Evolutionary conservation across 1,284 basidiomycete genomes (phyloP).

Genomic region (Waitea zeae): DNA sequence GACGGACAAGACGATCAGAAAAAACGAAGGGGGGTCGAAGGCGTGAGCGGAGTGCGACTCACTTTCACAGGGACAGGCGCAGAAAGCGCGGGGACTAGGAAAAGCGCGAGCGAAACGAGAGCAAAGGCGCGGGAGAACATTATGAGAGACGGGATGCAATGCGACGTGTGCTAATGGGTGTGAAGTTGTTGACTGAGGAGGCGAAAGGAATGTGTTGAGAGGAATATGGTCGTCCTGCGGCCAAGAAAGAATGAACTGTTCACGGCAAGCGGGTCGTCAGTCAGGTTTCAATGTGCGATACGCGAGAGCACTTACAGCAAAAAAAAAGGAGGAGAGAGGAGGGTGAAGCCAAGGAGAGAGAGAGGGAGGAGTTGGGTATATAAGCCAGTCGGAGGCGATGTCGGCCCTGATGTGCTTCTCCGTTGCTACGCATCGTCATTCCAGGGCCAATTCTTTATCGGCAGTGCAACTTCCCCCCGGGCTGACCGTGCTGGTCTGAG

Average conservation of each 20-base stretch:
- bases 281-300: neutral
- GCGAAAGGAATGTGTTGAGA: conserved; percentile 13
- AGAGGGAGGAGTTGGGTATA: too few relatives aligned
- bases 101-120: conserved; percentile 21
- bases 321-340: too few relatives aligned
- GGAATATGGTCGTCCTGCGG: conserved; percentile 22
- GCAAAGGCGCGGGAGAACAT: conserved; percentile 27
- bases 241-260: conserved; percentile 8
- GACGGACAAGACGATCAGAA: conserved; percentile 1
- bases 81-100: conserved; percentile 27
- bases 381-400: too few relatives aligned
- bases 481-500: too few relatives aligned
- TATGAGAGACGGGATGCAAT: conserved; percentile 13
- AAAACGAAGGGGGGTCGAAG: conserved; percentile 1
- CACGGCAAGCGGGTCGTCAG: conserved; percentile 4
- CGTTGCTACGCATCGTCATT: too few relatives aligned
- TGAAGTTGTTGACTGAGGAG: neutral
- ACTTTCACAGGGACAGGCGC: conserved; percentile 24
- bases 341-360: too few relatives aligned
- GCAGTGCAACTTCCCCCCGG: too few relatives aligned
- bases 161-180: conserved; percentile 8
- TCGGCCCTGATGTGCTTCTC: too few relatives aligned
- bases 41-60: conserved; percentile 16
- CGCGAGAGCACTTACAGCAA: too few relatives aligned
- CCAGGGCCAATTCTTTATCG: too few relatives aligned